These are phyloP conservation scores for Xanthoparmelia taractica DNA, from an alignment of 495 filamentous ascomycete genomes.

Conservation along the genomic window DNA sequence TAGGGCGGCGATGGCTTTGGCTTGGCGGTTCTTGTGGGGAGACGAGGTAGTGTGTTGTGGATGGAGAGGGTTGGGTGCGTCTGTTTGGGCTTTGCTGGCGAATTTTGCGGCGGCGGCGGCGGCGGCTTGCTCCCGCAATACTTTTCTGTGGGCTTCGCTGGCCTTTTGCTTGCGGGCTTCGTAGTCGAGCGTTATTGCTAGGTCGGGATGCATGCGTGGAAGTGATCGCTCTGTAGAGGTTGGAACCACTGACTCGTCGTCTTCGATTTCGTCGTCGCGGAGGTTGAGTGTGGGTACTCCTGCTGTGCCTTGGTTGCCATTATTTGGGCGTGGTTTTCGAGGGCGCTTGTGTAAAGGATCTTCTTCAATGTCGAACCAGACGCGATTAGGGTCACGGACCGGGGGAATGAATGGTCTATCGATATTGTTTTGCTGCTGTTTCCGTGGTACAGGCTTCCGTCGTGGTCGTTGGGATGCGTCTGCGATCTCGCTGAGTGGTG, in stretches of 20 bases:
- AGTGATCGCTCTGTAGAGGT: not conserved
- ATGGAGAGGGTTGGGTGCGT: not conserved
- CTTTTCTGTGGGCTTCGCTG: conserved; percentile 25
- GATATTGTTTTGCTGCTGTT: conserved; percentile 19
- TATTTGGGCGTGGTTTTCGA: not conserved
- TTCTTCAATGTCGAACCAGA: conserved; percentile 30
- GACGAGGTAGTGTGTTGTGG: conserved; percentile 17
- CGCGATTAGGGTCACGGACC: conserved; percentile 20
- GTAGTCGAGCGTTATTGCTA: conserved; percentile 33
- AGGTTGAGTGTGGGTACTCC: conserved; percentile 4
- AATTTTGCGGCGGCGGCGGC: too few species aligned
- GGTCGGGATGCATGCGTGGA: conserved; percentile 21
- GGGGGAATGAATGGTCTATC: conserved; percentile 36
- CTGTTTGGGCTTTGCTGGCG: not conserved
- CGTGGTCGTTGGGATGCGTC: conserved; percentile 19
- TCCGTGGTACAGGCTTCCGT: conserved; percentile 8
- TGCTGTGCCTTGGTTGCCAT: not conserved
- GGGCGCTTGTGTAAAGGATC: not conserved
- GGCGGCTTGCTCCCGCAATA: conserved; percentile 20
- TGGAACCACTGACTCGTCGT: not conserved
- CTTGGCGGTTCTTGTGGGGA: conserved; percentile 35
- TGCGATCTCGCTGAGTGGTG: conserved; percentile 26
- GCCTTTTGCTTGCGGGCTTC: conserved; percentile 31
- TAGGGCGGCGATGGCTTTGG: conserved; percentile 30
- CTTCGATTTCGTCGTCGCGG: conserved; percentile 18